Conservation (phyloP, 176 grass and related monocot species). For the Phoenix dactylifera region DNA sequence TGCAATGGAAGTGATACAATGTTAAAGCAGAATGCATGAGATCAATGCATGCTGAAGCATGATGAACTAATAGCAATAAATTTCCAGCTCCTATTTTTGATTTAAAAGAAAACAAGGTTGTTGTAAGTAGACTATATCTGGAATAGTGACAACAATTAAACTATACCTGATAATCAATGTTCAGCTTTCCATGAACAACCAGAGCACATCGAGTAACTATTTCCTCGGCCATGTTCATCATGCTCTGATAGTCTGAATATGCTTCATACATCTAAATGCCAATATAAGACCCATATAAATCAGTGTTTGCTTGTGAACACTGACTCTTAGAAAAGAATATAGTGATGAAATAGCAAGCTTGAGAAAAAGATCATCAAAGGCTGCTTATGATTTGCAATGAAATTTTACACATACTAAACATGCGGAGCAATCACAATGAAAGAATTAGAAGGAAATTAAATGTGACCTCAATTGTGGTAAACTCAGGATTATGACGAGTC, state of each 20-base stretch:
- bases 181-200: slow-evolving; percentile 63
- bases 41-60: too few relatives aligned
- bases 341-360: too few relatives aligned
- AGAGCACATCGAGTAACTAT: slow-evolving; percentile 77
- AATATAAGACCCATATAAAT: slow-evolving; percentile 13
- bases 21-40: too few relatives aligned
- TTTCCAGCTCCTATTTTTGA: too few relatives aligned
- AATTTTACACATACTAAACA: too few relatives aligned
- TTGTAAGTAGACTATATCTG: too few relatives aligned
- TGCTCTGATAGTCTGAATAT: slow-evolving; percentile 99
- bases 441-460: not conserved
- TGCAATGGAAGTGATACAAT: too few relatives aligned
- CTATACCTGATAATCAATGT: slow-evolving; percentile 82
- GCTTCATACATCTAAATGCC: slow-evolving; percentile 94
- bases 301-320: not conserved
- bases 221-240: slow-evolving; percentile 98
- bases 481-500: slow-evolving; percentile 98
- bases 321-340: too few relatives aligned
- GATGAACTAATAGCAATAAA: too few relatives aligned
- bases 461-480: slow-evolving; percentile 90
- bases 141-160: not conserved
- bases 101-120: too few relatives aligned
- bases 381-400: too few relatives aligned
- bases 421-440: too few relatives aligned
- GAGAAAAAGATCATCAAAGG: slow-evolving; percentile 10